These are phyloP conservation scores for Mycena rosella DNA, from an alignment of 768 basidiomycete genomes.

Conservation along the genomic window DNA sequence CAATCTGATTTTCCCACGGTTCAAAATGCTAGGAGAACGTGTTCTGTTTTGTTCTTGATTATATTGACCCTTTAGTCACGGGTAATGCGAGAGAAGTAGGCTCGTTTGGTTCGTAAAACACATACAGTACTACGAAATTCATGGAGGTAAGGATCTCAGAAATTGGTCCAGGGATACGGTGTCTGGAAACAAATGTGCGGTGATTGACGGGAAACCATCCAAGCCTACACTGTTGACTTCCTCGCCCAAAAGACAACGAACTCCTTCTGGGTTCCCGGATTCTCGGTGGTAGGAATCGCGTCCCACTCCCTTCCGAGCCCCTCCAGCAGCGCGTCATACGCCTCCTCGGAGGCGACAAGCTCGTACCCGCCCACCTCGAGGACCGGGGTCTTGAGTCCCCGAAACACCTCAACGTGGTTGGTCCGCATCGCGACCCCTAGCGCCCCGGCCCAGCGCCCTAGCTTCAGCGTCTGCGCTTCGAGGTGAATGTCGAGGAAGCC, in stretches of 20 bases:
- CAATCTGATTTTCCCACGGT: too few species aligned
- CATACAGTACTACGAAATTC: too few species aligned
- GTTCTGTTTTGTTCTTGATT: too few species aligned
- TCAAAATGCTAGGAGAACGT: too few species aligned
- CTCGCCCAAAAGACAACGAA: constrained; percentile 22
- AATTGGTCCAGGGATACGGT: too few species aligned
- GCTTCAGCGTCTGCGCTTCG: constrained; percentile 24
- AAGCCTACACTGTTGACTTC: too few species aligned
- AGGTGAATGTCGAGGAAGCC: constrained; percentile 33
- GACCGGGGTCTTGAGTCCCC: constrained; percentile 30
- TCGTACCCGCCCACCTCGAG: constrained; percentile 28
- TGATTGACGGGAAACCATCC: too few species aligned
- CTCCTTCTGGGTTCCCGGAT: constrained; percentile 14
- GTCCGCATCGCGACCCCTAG: constrained; percentile 9
- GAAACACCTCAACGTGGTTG: constrained; percentile 22
- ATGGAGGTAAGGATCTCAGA: too few species aligned
- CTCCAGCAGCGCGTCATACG: constrained; percentile 29
- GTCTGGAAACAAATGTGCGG: too few species aligned
- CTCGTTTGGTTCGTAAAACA: too few species aligned
- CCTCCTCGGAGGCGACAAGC: constrained; percentile 25
- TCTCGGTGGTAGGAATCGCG: constrained; percentile 26
- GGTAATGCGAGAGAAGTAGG: too few species aligned
- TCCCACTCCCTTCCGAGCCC: constrained; percentile 33
- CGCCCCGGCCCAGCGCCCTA: constrained; percentile 29
- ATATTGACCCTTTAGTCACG: too few species aligned